Conservation (phyloP, 176 grass and related monocot species). For the Phoenix roebelenii region DNA sequence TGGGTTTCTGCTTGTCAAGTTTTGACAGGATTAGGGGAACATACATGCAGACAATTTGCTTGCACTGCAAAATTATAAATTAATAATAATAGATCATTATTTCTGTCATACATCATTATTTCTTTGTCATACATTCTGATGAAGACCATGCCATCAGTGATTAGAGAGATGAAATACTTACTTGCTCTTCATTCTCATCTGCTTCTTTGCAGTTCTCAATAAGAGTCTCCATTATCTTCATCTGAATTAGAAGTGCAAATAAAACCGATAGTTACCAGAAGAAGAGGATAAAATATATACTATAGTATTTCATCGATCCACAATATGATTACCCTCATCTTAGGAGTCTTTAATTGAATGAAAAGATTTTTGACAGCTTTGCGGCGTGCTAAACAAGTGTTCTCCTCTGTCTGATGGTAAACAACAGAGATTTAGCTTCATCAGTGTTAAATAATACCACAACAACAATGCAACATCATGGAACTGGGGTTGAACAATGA, state of each 20-base stretch:
- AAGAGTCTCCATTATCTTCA: background rate
- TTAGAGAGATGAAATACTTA: background rate
- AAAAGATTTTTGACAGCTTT: background rate
- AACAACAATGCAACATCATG: too few species aligned
- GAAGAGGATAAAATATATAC: background rate
- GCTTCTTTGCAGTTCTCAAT: background rate
- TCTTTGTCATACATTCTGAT: background rate
- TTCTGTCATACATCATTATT: background rate
- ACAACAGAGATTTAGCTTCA: background rate
- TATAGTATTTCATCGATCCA: background rate
- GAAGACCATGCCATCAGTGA: background rate
- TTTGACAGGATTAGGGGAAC: background rate
- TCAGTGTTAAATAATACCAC: too few species aligned
- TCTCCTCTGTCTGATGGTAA: background rate
- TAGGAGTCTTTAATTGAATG: background rate
- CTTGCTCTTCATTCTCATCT: background rate
- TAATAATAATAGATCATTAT: background rate
- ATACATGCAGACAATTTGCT: background rate
- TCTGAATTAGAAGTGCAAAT: background rate
- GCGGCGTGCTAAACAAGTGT: background rate
- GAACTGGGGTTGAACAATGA: too few species aligned
- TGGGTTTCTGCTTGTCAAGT: background rate
- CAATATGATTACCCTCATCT: background rate
- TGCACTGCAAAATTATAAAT: background rate
- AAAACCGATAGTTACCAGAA: background rate